phyloP scores from a whole-genome alignment of 2,329 filamentous ascomycete species.

The Alternaria triticimaculans region DNA sequence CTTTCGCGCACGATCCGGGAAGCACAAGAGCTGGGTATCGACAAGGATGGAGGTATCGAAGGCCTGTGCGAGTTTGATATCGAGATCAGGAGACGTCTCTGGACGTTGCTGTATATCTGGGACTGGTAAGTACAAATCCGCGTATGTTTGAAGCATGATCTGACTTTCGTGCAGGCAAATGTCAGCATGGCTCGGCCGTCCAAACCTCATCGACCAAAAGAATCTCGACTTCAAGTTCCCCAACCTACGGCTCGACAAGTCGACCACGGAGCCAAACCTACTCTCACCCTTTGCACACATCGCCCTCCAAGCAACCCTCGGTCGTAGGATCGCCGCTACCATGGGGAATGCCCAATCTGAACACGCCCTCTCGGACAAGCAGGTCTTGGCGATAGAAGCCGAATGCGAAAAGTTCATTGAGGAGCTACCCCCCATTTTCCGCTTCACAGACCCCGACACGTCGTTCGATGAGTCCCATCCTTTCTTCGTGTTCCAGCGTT shows the following conservation, averaged over 20 bases:
- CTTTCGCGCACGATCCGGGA: slow-evolving; percentile 54
- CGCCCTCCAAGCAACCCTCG: slow-evolving; percentile 50
- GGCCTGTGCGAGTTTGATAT: slow-evolving; percentile 54
- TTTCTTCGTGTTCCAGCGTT: slow-evolving; percentile 57
- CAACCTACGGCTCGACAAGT: slow-evolving; percentile 48
- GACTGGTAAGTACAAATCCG: slow-evolving; percentile 50
- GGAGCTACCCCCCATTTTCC: slow-evolving; percentile 53
- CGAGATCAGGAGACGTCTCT: slow-evolving; percentile 56
- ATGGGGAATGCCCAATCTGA: slow-evolving; percentile 27
- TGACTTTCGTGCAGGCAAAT: slow-evolving; percentile 44
- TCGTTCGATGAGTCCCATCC: slow-evolving; percentile 51
- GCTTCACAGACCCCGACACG: slow-evolving; percentile 51
- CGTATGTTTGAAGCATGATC: background rate
- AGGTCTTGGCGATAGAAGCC: slow-evolving; percentile 38
- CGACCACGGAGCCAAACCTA: slow-evolving; percentile 41
- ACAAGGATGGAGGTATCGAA: slow-evolving; percentile 48
- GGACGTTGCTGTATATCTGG: slow-evolving; percentile 57
- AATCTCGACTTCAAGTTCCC: slow-evolving; percentile 51
- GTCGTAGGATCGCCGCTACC: slow-evolving; percentile 34
- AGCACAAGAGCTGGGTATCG: slow-evolving; percentile 57
- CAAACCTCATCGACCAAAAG: slow-evolving; percentile 53
- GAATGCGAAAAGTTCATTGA: slow-evolving; percentile 54
- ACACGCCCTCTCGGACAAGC: slow-evolving; percentile 24
- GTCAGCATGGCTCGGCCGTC: slow-evolving; percentile 53
- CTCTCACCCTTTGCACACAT: slow-evolving; percentile 56